A percentile compares a stretch with the other conserved stretches of the same genome.
phyloP scores from a whole-genome alignment of 257 asterid species.

The Pogostemon cablin region DNA sequence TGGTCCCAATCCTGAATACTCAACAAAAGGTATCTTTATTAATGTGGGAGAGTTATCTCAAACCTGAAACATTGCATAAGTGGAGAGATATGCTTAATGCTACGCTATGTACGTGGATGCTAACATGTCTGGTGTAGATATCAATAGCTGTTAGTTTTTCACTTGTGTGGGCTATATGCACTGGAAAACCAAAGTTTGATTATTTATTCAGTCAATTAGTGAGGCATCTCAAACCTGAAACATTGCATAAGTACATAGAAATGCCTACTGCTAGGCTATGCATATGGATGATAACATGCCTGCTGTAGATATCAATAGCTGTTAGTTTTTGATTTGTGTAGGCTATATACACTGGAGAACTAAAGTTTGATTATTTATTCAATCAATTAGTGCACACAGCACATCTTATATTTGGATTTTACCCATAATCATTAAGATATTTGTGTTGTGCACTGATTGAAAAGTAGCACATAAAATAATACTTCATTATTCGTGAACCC shows the following conservation, averaged over 20 bases:
- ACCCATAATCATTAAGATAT: neutral
- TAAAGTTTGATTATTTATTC: neutral
- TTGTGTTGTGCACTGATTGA: constrained; percentile 10
- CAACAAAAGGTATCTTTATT: too few relatives aligned
- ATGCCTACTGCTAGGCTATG: neutral
- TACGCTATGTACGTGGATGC: neutral
- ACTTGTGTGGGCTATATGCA: neutral
- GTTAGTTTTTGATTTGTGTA: neutral
- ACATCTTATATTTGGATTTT: neutral
- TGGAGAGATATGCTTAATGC: neutral
- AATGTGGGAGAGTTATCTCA: too few relatives aligned
- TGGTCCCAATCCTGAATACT: too few relatives aligned
- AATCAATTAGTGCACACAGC: constrained; percentile 13
- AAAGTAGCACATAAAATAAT: constrained; percentile 5
- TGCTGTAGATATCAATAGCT: neutral
- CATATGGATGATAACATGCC: neutral
- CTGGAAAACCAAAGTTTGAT: neutral
- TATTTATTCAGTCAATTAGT: constrained; percentile 2
- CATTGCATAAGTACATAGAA: too few relatives aligned
- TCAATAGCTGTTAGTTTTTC: neutral
- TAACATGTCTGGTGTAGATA: neutral
- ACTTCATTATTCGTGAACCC: constrained; percentile 9
- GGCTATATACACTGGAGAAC: neutral
- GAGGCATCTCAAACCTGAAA: neutral
- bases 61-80: too few relatives aligned